phyloP scores from a whole-genome alignment of 176 grass and related monocot genomes.

The Pontederia crassipes region DNA sequence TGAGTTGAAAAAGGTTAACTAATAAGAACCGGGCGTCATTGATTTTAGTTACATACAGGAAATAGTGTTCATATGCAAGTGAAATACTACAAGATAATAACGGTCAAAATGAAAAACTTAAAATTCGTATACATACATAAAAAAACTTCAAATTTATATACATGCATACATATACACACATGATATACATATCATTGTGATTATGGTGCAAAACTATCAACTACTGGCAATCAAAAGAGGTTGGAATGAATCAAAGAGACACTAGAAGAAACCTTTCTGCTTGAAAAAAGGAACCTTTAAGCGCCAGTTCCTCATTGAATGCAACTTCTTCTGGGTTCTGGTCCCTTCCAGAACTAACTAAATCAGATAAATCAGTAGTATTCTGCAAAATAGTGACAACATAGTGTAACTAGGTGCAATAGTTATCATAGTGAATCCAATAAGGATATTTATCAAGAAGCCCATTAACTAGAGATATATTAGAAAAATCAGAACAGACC shows the following conservation, averaged over 20 bases:
- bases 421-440: background rate
- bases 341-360: constrained; percentile 92
- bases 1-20: too few species aligned
- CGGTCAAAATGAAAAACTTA: background rate
- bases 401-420: background rate
- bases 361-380: constrained; percentile 77
- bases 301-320: constrained; percentile 58
- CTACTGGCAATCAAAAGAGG: background rate
- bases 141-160: background rate
- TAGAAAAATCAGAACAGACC: constrained; percentile 28
- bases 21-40: too few species aligned
- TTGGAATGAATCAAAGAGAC: constrained; percentile 4
- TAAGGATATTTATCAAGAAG: too few species aligned
- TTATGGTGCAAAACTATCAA: too few species aligned
- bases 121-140: background rate
- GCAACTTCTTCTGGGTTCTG: constrained; percentile 67
- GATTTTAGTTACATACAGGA: too few species aligned
- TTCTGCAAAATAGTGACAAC: constrained; percentile 47
- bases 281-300: constrained; percentile 69
- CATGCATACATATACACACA: too few species aligned
- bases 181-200: background rate
- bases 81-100: too few species aligned
- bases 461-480: background rate
- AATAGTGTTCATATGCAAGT: too few species aligned
- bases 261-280: constrained; percentile 56